Conservation (phyloP, 495 filamentous ascomycete species). For the Viridothelium virens region DNA sequence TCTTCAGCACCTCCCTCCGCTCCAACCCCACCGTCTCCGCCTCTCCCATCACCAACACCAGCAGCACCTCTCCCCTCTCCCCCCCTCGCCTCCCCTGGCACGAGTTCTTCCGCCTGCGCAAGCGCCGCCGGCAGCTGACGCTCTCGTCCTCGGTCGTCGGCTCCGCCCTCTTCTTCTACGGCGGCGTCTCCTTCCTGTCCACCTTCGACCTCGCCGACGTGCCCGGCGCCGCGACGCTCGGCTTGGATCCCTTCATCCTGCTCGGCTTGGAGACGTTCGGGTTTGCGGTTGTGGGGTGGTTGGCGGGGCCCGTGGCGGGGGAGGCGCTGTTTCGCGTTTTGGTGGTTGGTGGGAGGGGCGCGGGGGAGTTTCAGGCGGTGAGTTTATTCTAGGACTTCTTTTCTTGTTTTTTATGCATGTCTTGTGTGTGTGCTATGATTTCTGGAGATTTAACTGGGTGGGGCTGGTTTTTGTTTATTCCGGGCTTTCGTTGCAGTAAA, state of each 20-base stretch:
- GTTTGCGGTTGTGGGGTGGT: conserved; percentile 72
- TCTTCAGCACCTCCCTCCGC: neutral
- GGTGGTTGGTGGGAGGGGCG: conserved; percentile 52
- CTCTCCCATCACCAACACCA: conserved; percentile 1
- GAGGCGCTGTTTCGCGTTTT: conserved; percentile 63
- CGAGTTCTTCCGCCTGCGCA: conserved; percentile 83
- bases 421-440: neutral
- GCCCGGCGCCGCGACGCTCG: conserved; percentile 53
- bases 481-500: neutral
- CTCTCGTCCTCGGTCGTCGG: conserved; percentile 64
- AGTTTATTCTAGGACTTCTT: conserved; percentile 27
- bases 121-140: conserved; percentile 72
- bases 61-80: conserved; percentile 43
- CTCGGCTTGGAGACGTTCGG: conserved; percentile 67
- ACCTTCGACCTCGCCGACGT: conserved; percentile 60
- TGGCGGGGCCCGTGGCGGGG: conserved; percentile 73
- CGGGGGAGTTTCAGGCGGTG: conserved; percentile 59
- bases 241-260: conserved; percentile 79
- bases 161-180: conserved; percentile 48
- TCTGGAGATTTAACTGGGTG: neutral
- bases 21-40: neutral
- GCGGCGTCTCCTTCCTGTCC: conserved; percentile 56
- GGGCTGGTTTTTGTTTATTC: neutral
- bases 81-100: conserved; percentile 65
- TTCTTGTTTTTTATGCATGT: conserved; percentile 4